phyloP scores from a whole-genome alignment of 805 yeast species.

The Zygosaccharomyces lentus region DNA sequence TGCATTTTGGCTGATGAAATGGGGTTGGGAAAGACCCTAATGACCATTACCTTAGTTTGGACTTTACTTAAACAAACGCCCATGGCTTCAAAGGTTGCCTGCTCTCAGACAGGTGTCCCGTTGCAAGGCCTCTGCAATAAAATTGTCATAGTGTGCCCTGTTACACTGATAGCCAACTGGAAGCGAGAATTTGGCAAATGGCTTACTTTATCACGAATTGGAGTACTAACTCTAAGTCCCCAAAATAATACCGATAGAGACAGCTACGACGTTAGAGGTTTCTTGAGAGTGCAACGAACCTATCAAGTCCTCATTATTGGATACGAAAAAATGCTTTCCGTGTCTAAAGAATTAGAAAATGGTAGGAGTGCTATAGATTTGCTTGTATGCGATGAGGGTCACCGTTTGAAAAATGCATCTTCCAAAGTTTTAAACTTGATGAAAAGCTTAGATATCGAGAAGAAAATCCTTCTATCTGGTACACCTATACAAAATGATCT shows the following conservation, averaged over 20 bases:
- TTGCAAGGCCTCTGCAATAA: constrained; percentile 44
- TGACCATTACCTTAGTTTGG: constrained; percentile 81
- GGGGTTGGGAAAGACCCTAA: constrained; percentile 92
- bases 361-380: constrained; percentile 51
- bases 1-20: constrained; percentile 92
- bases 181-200: constrained; percentile 82
- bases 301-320: constrained; percentile 83
- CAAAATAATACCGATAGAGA: constrained; percentile 50
- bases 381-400: constrained; percentile 93
- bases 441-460: constrained; percentile 48
- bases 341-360: constrained; percentile 46
- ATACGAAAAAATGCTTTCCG: constrained; percentile 70
- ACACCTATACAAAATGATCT: constrained; percentile 94
- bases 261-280: constrained; percentile 51
- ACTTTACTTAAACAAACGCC: constrained; percentile 72
- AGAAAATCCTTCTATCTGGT: constrained; percentile 70
- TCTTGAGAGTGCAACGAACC: constrained; percentile 58
- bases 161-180: constrained; percentile 86
- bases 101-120: constrained; percentile 35
- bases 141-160: constrained; percentile 84
- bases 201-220: constrained; percentile 63
- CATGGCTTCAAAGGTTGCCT: constrained; percentile 31
- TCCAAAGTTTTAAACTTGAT: constrained; percentile 69
- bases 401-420: constrained; percentile 69
- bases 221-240: constrained; percentile 57